Evolutionary conservation across 2,329 filamentous ascomycete genomes (phyloP).

Genomic region (Penicillium psychrosexuale): DNA sequence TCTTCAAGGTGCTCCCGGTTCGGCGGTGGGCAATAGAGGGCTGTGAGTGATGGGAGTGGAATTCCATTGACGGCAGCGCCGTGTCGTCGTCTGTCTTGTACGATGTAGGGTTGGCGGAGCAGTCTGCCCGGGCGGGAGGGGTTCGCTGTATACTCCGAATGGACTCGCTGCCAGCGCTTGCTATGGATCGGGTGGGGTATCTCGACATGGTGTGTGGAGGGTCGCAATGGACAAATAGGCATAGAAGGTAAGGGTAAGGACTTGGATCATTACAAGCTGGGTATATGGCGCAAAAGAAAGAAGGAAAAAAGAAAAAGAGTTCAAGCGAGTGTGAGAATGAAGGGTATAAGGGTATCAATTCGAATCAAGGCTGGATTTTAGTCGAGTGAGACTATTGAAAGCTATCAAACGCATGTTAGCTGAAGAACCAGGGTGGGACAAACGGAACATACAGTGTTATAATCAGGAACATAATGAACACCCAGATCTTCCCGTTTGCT

Average conservation of each 20-base stretch:
- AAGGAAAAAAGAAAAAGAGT: background rate
- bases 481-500: conserved; percentile 16
- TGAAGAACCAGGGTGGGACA: background rate
- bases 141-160: conserved; percentile 10
- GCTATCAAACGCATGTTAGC: conserved; percentile 22
- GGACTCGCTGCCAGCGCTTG: conserved; percentile 22
- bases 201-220: conserved; percentile 15
- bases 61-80: conserved; percentile 31
- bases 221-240: background rate
- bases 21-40: conserved; percentile 34
- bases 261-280: conserved; percentile 21
- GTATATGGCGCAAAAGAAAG: conserved; percentile 10
- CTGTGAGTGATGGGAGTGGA: conserved; percentile 17
- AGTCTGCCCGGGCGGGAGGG: conserved; percentile 14
- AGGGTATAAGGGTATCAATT: conserved; percentile 12
- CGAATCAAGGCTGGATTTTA: conserved; percentile 15
- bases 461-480: conserved; percentile 20
- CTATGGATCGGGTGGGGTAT: conserved; percentile 14
- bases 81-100: conserved; percentile 27
- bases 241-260: background rate
- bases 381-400: conserved; percentile 15
- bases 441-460: conserved; percentile 16
- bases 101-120: conserved; percentile 14
- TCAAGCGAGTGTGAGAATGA: conserved; percentile 19
- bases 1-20: conserved; percentile 42